A percentile compares a stretch with the other conserved stretches of the same genome.
Evolutionary conservation across 805 yeast species (phyloP).

Genomic region (Lipomyces sp.): DNA sequence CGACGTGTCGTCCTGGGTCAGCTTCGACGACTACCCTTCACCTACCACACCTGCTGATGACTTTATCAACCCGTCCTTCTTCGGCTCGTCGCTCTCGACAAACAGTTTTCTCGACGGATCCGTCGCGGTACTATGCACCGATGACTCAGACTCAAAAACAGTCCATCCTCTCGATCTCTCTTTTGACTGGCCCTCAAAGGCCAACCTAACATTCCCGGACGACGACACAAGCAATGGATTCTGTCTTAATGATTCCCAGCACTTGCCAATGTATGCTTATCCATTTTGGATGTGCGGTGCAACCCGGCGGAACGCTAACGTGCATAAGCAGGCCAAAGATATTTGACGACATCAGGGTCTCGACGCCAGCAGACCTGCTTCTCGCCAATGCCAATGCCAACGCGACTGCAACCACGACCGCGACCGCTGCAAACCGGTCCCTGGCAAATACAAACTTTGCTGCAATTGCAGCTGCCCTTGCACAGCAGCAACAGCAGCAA

Average conservation of each 20-base stretch:
- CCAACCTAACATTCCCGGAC: slow-evolving; percentile 1
- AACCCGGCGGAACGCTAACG: neutral
- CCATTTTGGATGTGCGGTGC: neutral
- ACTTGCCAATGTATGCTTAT: slow-evolving; percentile 9
- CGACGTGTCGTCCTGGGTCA: slow-evolving; percentile 33
- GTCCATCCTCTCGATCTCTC: slow-evolving; percentile 9
- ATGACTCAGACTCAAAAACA: slow-evolving; percentile 5
- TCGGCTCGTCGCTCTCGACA: slow-evolving; percentile 19
- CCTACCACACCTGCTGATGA: slow-evolving; percentile 23
- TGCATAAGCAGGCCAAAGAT: slow-evolving; percentile 12
- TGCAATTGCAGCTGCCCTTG: neutral
- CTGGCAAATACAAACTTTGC: neutral
- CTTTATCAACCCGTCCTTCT: slow-evolving; percentile 25
- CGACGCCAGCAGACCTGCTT: slow-evolving; percentile 4
- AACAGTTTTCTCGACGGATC: slow-evolving; percentile 9
- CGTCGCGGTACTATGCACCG: slow-evolving; percentile 17
- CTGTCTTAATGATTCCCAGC: slow-evolving; percentile 10
- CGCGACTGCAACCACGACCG: no score
- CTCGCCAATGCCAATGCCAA: neutral
- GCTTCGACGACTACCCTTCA: slow-evolving; percentile 32
- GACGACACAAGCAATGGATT: slow-evolving; percentile 10
- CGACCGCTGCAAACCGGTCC: neutral
- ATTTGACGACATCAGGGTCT: slow-evolving; percentile 9
- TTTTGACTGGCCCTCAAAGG: slow-evolving; percentile 30
- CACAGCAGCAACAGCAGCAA: slow-evolving; percentile 20